Conservation (phyloP, 331 rosid species). For the Dryas integrifolia region DNA sequence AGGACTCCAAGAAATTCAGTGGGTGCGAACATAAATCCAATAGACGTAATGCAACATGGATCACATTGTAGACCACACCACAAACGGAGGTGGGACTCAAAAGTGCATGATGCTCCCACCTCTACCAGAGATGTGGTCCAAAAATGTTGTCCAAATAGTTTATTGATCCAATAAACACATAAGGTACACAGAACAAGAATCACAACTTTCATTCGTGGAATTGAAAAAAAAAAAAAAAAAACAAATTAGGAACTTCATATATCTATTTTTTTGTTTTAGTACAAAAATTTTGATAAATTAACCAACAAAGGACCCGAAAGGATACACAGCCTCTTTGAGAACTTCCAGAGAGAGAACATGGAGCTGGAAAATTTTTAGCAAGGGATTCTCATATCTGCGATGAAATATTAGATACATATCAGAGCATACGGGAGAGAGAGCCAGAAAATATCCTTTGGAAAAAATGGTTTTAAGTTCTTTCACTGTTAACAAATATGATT, state of each 20-base stretch:
- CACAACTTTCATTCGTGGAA: conserved; percentile 5
- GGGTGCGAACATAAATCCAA: conserved; percentile 19
- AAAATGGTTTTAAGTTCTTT: background rate
- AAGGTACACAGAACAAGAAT: conserved; percentile 4
- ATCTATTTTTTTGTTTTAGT: background rate
- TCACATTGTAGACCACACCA: no score
- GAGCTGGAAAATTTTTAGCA: conserved; percentile 58
- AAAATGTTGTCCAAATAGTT: no score
- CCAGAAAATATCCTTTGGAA: background rate
- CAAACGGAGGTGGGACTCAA: no score
- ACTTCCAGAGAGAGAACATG: conserved; percentile 86
- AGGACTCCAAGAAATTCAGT: conserved; percentile 18
- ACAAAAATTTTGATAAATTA: conserved; percentile 18
- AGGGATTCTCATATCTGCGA: conserved; percentile 67
- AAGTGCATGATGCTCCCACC: no score
- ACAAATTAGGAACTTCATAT: background rate
- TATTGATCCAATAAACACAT: background rate
- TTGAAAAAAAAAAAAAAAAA: background rate
- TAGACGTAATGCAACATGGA: background rate
- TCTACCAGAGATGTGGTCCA: no score
- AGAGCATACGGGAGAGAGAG: conserved; percentile 24
- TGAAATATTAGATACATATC: conserved; percentile 25
- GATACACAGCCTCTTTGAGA: conserved; percentile 97
- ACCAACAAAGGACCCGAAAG: conserved; percentile 40
- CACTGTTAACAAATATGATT: no score